Evolutionary conservation across 1,284 basidiomycete species (phyloP), one percentile per base, ranked within the genome.

Genomic region (Irpex sp.): DNA sequence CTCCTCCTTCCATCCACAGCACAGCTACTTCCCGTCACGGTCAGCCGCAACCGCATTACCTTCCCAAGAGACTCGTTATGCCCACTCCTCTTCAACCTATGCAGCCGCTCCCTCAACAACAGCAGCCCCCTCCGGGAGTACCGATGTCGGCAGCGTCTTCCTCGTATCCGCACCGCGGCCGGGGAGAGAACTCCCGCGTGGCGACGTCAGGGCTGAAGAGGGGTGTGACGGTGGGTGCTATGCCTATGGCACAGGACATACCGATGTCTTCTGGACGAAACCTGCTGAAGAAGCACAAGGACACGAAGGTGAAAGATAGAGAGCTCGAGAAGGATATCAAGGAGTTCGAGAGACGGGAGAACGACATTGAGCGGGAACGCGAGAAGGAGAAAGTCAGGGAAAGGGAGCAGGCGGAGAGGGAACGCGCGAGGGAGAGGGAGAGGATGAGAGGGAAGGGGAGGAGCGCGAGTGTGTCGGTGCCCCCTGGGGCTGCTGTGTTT

Each of bases 41-140:
- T 26, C 67, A 15, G 6, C 74, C 72, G 0, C 73, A 70, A 31
- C 81, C 80, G 13, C 78, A 75, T 44, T 81, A 86, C 69, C 69
- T 86, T 26, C 87, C 87, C 2, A 87, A 82, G 72, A 81, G 76
- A 40, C 81, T 89, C 37, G 84, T 89, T 40, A 89, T 89, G 87
- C 87, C 87, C 52, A 73, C 84, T 5, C 88, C 83, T 15, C 77
- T 89, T 38, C 70, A 69, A 56, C 69, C 62, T 15, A 65, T 65
- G 52, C 68, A 66, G 65, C 60, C 60, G 7, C 38, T 61, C 4
- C 68, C 67, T 8, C 67, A 61, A 8, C 49, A 52, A 19, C 26
- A 51, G 49, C 49, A 56, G 7, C 9, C 21, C 5, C 54, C 54
- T 31, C 21, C 31, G 7, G 13, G 26, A 0, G 21, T 21, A 34